phyloP scores from a whole-genome alignment of 345 rosid species.

The Dovyalis caffra region DNA sequence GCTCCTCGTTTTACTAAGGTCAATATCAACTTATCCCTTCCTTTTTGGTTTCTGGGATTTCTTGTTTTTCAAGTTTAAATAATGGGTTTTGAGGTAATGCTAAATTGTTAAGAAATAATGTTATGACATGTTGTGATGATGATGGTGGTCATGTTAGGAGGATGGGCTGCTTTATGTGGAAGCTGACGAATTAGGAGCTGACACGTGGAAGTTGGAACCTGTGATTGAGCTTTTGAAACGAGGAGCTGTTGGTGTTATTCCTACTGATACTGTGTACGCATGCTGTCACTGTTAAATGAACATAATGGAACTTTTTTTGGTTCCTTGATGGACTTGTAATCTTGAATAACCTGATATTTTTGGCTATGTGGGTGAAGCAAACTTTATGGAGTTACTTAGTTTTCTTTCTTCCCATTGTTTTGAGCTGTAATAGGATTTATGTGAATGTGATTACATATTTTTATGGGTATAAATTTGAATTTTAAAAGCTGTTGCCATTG shows the following conservation, averaged over 20 bases:
- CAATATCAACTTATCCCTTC: slow-evolving; percentile 1
- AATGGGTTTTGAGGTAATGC: too few species aligned
- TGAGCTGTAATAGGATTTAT: not conserved
- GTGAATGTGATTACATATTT: not conserved
- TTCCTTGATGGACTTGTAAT: too few species aligned
- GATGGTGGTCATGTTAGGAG: slow-evolving; percentile 34
- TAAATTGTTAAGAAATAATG: too few species aligned
- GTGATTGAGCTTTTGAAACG: slow-evolving; percentile 61
- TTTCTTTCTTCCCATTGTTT: not conserved
- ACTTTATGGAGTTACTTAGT: not conserved
- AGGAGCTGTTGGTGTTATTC: slow-evolving; percentile 95
- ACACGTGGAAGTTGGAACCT: slow-evolving; percentile 69
- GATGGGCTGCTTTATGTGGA: slow-evolving; percentile 62
- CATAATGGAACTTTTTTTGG: too few species aligned
- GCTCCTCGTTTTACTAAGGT: slow-evolving; percentile 79
- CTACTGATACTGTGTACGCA: slow-evolving; percentile 80
- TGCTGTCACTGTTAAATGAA: not conserved
- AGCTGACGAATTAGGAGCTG: slow-evolving; percentile 68
- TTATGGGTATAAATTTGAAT: not conserved
- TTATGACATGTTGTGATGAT: not conserved
- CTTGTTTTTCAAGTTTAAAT: not conserved
- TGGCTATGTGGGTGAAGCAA: too few species aligned
- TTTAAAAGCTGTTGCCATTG: not conserved
- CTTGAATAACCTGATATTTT: too few species aligned
- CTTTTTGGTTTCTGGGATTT: not conserved